Evolutionary conservation across 257 asterid genomes (phyloP).

Genomic region (Mitragyna speciosa): DNA sequence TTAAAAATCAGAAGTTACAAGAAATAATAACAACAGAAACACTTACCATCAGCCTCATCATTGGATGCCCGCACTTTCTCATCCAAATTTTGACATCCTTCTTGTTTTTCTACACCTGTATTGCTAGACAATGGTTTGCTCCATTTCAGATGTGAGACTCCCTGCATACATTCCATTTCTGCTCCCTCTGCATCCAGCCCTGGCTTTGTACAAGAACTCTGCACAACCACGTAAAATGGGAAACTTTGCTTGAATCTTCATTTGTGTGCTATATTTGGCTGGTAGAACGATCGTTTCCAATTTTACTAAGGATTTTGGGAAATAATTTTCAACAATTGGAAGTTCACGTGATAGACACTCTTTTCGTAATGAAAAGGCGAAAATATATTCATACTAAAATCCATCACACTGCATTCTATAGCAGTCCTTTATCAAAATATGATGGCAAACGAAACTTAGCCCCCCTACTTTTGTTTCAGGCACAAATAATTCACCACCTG

Average conservation of each 20-base stretch:
- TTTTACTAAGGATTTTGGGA: not conserved
- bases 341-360: not conserved
- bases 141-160: constrained; percentile 35
- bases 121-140: constrained; percentile 19
- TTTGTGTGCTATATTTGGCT: not conserved
- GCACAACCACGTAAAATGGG: constrained; percentile 20
- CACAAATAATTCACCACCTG: not conserved
- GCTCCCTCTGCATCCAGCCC: constrained; percentile 52
- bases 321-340: not conserved
- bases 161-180: constrained; percentile 30
- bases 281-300: not conserved
- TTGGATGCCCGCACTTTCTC: constrained; percentile 29
- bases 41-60: constrained; percentile 38
- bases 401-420: not conserved
- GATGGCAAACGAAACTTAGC: not conserved
- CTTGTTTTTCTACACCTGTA: constrained; percentile 30
- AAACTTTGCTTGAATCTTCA: not conserved
- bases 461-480: not conserved
- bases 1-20: constrained; percentile 3
- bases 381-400: not conserved
- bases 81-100: constrained; percentile 27
- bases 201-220: constrained; percentile 92
- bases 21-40: not conserved
- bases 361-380: not conserved
- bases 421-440: not conserved